Conservation (phyloP, 495 filamentous ascomycete species). For the Penicillium soppii region DNA sequence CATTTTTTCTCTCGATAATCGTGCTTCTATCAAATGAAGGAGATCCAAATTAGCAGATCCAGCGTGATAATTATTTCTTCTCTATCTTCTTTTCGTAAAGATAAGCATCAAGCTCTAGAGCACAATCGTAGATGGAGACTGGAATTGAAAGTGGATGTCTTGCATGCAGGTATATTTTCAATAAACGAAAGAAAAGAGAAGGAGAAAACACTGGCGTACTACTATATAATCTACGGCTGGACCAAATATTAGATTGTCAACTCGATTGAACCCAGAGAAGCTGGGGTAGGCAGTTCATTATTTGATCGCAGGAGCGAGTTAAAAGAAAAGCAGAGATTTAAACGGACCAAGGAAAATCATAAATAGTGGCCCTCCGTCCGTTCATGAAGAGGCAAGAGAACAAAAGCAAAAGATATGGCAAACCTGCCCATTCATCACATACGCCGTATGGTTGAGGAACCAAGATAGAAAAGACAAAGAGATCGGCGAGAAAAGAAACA, state of each 20-base stretch:
- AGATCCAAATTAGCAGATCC: slow-evolving; percentile 14
- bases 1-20: slow-evolving; percentile 17
- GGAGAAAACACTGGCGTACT: too few relatives aligned
- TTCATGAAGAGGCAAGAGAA: neutral
- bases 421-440: slow-evolving; percentile 3
- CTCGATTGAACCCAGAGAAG: neutral
- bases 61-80: slow-evolving; percentile 2
- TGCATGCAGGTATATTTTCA: too few relatives aligned
- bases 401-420: slow-evolving; percentile 5
- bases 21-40: slow-evolving; percentile 7
- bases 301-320: neutral
- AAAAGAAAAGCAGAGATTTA: neutral
- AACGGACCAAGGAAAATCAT: neutral
- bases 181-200: too few relatives aligned
- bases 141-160: too few relatives aligned
- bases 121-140: too few relatives aligned
- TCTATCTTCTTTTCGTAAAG: neutral
- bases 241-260: neutral
- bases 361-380: neutral
- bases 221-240: too few relatives aligned
- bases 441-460: slow-evolving; percentile 6
- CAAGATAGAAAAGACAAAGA: slow-evolving; percentile 4
- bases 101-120: too few relatives aligned
- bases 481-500: neutral
- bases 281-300: slow-evolving; percentile 3